Conservation (phyloP, 108 stramenopile species). For the Asterionellopsis glacialis region DNA sequence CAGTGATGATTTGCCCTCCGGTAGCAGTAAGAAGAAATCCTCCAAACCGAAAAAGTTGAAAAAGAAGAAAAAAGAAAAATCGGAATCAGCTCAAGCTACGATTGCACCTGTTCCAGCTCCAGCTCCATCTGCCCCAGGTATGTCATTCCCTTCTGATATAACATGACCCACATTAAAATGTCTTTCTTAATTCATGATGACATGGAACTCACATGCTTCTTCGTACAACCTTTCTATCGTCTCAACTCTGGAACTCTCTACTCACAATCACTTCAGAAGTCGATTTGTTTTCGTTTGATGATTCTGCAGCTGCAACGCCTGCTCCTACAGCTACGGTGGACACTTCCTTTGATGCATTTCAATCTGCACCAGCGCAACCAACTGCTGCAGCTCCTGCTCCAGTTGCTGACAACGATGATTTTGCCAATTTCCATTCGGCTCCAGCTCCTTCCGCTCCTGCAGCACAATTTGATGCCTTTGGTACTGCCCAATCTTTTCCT, state of each 20-base stretch:
- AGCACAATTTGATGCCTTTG: slow-evolving; percentile 58
- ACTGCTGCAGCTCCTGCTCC: slow-evolving; percentile 27
- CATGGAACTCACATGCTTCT: neutral
- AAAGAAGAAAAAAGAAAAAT: slow-evolving; percentile 72
- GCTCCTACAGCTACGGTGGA: slow-evolving; percentile 25
- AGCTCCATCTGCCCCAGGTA: slow-evolving; percentile 38
- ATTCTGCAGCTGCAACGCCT: slow-evolving; percentile 27
- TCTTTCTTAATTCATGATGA: too few species aligned
- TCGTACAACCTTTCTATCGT: neutral
- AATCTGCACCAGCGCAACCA: slow-evolving; percentile 24
- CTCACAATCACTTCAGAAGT: too few species aligned
- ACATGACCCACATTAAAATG: too few species aligned
- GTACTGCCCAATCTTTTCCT: slow-evolving; percentile 11
- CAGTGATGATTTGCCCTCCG: slow-evolving; percentile 18
- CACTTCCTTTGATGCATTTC: slow-evolving; percentile 44
- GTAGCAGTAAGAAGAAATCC: too few species aligned
- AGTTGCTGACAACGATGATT: slow-evolving; percentile 25
- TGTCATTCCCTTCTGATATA: too few species aligned
- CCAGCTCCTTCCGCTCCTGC: slow-evolving; percentile 20
- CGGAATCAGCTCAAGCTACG: slow-evolving; percentile 13
- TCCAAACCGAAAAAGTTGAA: slow-evolving; percentile 56
- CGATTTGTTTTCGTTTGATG: slow-evolving; percentile 71
- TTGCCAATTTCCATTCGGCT: slow-evolving; percentile 36
- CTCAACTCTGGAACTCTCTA: neutral
- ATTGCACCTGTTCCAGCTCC: slow-evolving; percentile 21